Evolutionary conservation across 1,284 basidiomycete genomes (phyloP).

Genomic region (Phylloboletellus chloephorus): DNA sequence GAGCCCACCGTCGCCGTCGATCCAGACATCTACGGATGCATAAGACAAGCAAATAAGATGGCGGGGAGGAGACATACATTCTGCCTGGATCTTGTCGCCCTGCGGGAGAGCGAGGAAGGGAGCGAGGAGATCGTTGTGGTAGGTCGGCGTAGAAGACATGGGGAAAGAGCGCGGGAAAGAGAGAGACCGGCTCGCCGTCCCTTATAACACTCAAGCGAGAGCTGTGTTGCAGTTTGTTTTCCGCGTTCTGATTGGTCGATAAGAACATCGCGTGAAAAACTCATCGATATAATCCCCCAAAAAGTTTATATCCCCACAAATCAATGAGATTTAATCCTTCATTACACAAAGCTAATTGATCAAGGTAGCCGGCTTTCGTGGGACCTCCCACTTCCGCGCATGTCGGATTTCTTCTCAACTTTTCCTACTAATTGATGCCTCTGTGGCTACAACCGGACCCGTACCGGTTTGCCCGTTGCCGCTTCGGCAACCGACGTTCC

Average conservation of each 20-base stretch:
- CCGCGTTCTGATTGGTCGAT: conserved; percentile 30
- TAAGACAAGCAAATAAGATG: conserved; percentile 20
- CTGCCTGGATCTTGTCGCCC: conserved; percentile 86
- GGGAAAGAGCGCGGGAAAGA: conserved; percentile 1
- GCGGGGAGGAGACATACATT: conserved; percentile 54
- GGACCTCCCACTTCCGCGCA: too few relatives aligned
- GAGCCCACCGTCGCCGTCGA: conserved; percentile 88
- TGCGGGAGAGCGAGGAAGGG: conserved; percentile 84
- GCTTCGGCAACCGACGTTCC: too few relatives aligned
- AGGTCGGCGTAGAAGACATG: conserved; percentile 33
- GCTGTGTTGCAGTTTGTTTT: conserved; percentile 26
- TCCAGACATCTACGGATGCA: conserved; percentile 76
- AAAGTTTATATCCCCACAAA: too few relatives aligned
- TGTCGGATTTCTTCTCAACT: too few relatives aligned
- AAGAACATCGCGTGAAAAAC: conserved; percentile 18
- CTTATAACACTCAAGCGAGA: conserved; percentile 21
- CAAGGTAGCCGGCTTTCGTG: too few relatives aligned
- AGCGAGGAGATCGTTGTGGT: conserved; percentile 79
- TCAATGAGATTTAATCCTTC: too few relatives aligned
- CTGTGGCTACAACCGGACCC: too few relatives aligned
- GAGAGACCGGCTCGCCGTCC: not conserved
- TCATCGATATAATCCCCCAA: too few relatives aligned
- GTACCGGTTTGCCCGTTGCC: too few relatives aligned
- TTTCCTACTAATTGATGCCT: too few relatives aligned
- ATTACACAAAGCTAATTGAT: too few relatives aligned